phyloP scores from a whole-genome alignment of 257 asterid species.

The Solanum rostratum region DNA sequence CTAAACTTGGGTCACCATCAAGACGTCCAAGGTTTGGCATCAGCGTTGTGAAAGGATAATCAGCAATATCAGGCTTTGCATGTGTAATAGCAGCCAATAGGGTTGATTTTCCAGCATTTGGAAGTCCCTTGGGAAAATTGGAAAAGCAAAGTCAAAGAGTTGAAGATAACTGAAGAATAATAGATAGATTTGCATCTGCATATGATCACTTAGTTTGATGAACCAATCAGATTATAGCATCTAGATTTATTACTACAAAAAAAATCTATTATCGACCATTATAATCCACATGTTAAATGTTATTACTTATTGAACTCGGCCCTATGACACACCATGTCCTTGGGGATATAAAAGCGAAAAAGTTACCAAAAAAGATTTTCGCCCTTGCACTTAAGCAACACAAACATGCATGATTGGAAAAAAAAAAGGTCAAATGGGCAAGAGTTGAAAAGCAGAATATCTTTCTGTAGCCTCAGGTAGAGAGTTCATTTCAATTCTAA shows the following conservation, averaged over 20 bases:
- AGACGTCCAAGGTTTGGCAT: constrained; percentile 98
- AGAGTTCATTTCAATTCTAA: not conserved
- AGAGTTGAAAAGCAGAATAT: not conserved
- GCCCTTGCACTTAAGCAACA: not conserved
- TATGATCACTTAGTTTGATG: not conserved
- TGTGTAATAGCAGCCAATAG: constrained; percentile 76
- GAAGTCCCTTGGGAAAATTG: constrained; percentile 65
- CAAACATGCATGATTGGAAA: not conserved
- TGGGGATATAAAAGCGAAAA: not conserved
- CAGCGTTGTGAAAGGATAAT: constrained; percentile 92
- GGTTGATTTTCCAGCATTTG: constrained; percentile 97
- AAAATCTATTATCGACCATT: not conserved
- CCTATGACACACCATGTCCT: not conserved
- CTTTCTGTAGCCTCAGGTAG: not conserved
- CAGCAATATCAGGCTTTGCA: constrained; percentile 96
- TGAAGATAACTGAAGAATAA: not conserved
- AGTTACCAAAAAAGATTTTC: not conserved
- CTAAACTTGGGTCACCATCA: constrained; percentile 84
- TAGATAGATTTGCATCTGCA: not conserved
- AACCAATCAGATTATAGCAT: not conserved
- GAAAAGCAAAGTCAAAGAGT: not conserved
- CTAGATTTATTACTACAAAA: not conserved
- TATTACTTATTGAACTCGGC: not conserved
- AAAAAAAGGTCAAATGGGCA: not conserved
- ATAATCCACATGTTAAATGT: not conserved